phyloP scores from a whole-genome alignment of 2,329 filamentous ascomycete species.

The Diaporthe vexans region DNA sequence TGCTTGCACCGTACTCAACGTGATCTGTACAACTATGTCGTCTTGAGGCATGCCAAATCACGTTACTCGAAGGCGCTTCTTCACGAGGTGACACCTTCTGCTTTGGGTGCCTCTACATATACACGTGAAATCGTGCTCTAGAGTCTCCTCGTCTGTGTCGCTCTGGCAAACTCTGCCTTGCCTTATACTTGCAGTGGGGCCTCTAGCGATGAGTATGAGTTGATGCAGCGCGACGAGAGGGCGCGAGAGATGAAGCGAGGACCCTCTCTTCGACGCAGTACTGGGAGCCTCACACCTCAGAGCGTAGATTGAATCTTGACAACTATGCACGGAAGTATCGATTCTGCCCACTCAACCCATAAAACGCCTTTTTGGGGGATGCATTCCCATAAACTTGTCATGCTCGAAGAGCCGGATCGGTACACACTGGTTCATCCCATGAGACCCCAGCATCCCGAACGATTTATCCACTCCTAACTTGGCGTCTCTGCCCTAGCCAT shows the following conservation, averaged over 20 bases:
- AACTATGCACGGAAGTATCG: constrained; percentile 19
- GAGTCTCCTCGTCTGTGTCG: no score
- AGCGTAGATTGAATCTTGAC: constrained; percentile 24
- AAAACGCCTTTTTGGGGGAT: constrained; percentile 37
- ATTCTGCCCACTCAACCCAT: constrained; percentile 34
- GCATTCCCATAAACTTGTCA: constrained; percentile 24
- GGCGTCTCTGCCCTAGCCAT: background rate
- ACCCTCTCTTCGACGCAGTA: background rate
- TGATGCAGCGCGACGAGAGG: background rate
- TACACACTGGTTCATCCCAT: constrained; percentile 26
- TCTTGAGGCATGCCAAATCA: background rate
- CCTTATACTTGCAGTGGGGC: background rate
- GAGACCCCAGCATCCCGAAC: constrained; percentile 29
- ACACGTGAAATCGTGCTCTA: background rate
- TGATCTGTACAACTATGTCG: background rate
- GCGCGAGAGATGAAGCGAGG: background rate
- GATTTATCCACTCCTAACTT: constrained; percentile 12
- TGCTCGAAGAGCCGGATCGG: constrained; percentile 20
- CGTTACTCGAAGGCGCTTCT: background rate
- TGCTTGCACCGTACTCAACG: background rate
- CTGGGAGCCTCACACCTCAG: background rate
- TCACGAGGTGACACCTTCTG: background rate
- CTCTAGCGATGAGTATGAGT: background rate
- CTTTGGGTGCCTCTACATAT: no score
- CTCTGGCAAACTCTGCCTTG: background rate